Conservation (phyloP, 495 filamentous ascomycete species). For the Penicillium soppii region DNA sequence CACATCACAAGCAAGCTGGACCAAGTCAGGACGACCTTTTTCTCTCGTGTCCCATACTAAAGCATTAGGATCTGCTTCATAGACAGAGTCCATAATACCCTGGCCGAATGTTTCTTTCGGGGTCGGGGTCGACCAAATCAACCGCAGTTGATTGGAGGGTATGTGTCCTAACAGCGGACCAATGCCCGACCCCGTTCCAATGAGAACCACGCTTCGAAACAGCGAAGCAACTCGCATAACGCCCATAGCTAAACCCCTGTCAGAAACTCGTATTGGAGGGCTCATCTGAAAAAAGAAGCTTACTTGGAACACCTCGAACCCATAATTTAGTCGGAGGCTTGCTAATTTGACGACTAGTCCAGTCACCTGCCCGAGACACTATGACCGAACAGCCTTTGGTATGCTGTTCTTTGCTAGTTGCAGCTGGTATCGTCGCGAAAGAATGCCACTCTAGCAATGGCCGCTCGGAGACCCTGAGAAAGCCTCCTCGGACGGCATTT, state of each 20-base stretch:
- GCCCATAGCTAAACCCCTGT: slow-evolving; percentile 48
- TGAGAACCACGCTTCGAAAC: slow-evolving; percentile 59
- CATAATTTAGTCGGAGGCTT: slow-evolving; percentile 56
- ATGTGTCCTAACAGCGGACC: slow-evolving; percentile 39
- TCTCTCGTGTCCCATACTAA: slow-evolving; percentile 50
- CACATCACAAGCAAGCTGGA: slow-evolving; percentile 18
- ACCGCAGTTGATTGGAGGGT: slow-evolving; percentile 1
- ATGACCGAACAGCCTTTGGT: slow-evolving; percentile 54
- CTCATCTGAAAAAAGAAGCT: not conserved
- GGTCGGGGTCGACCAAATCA: slow-evolving; percentile 43
- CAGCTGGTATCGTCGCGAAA: slow-evolving; percentile 59
- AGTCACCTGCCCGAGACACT: slow-evolving; percentile 66
- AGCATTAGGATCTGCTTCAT: slow-evolving; percentile 43
- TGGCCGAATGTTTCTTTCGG: slow-evolving; percentile 46
- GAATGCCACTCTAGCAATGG: slow-evolving; percentile 65
- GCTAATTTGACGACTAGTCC: slow-evolving; percentile 58
- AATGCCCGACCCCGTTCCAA: slow-evolving; percentile 71
- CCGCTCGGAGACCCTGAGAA: slow-evolving; percentile 52
- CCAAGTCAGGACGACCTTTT: slow-evolving; percentile 47
- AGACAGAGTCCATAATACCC: slow-evolving; percentile 41
- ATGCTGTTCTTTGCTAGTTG: slow-evolving; percentile 25
- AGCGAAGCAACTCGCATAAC: slow-evolving; percentile 63
- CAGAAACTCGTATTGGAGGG: not conserved
- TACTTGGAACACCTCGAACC: slow-evolving; percentile 44
- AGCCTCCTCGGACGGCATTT: slow-evolving; percentile 37